Evolutionary conservation across 176 grass and related monocot species (phyloP), one percentile per base, ranked within the genome.

Genomic region (Alloteropsis semialata): DNA sequence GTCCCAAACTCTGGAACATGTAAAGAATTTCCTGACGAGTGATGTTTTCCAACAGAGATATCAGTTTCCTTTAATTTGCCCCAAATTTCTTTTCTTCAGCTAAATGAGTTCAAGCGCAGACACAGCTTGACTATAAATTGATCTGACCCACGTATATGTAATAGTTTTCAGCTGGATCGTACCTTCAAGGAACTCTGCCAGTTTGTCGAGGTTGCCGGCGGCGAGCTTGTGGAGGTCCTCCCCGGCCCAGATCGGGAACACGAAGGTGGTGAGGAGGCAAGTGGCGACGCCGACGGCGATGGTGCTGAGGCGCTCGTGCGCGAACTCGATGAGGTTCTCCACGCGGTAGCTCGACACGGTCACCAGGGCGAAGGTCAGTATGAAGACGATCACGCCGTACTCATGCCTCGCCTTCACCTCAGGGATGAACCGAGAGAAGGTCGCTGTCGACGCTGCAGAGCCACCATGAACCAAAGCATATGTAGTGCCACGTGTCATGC

Each of bases 351-450:
- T 98, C 10, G 96, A 98, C 38, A 98, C 90, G 3, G 92, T 80
- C 72, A 95, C 96, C 13, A 98, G 72, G 81, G 84, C 82, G 87
- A 98, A 98, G 43, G 96, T 95, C 0, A 98, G 84, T 64, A 98
- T 93, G 79, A 98, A 98, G 67, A 98, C 95, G 27, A 82, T 87
- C 61, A 93, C 89, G 0, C 96, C 96, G 63, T 95, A 98, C 72
- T 98, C 96, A 53, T 98, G 95, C 75, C 72, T 76, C 8, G 92
- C 96, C 78, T 98, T 98, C 11, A 98, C 45, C 88, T 91, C 92
- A 28, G 96, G 96, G 84, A 98, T 91, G 84, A 95, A 98, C n/a
- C 96, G 88, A 17, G 90, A 90, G 82, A 98, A 98, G 3, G 96
- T 98, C 32, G 96, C 90, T 27, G 87, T 84, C 28, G 92, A 86